Conservation (phyloP, 2,329 filamentous ascomycete genomes). For the Apiospora koreana region DNA sequence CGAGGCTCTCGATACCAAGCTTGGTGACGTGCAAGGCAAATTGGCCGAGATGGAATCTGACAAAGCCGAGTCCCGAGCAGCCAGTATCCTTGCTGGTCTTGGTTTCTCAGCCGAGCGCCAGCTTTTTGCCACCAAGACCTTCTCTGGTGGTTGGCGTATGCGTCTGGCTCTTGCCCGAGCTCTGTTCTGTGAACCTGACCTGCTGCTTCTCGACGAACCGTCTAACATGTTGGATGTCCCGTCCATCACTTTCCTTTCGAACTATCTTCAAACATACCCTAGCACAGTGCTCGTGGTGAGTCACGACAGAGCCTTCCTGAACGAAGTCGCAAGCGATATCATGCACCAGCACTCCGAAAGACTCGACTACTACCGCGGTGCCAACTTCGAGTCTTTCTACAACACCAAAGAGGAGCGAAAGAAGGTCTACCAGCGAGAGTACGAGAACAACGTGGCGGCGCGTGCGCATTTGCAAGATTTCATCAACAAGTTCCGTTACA, state of each 20-base stretch:
- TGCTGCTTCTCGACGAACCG: conserved; percentile 95
- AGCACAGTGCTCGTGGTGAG: conserved; percentile 95
- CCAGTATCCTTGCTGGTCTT: conserved; percentile 93
- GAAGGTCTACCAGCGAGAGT: conserved; percentile 95
- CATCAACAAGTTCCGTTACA: conserved; percentile 99
- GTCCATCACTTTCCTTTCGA: conserved; percentile 97
- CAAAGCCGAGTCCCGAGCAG: conserved; percentile 93
- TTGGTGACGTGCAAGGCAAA: conserved; percentile 89
- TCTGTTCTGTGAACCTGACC: conserved; percentile 95
- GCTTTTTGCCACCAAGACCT: conserved; percentile 91
- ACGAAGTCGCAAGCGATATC: conserved; percentile 98
- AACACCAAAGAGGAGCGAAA: conserved; percentile 95
- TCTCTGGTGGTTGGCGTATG: conserved; percentile 99
- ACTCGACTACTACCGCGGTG: conserved; percentile 96
- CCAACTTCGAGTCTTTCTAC: conserved; percentile 97
- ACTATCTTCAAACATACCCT: conserved; percentile 91
- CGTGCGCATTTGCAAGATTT: conserved; percentile 94
- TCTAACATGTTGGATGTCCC: conserved; percentile 99
- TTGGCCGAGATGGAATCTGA: conserved; percentile 98
- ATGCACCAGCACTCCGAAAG: conserved; percentile 97
- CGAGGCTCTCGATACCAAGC: conserved; percentile 85
- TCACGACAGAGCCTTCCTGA: conserved; percentile 98
- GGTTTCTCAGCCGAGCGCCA: conserved; percentile 95
- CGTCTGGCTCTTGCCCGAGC: conserved; percentile 91
- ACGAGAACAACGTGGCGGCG: conserved; percentile 96